These are phyloP conservation scores for Pseudohyphozyma bogoriensis DNA, from an alignment of 768 basidiomycete species.

Conservation along the genomic window DNA sequence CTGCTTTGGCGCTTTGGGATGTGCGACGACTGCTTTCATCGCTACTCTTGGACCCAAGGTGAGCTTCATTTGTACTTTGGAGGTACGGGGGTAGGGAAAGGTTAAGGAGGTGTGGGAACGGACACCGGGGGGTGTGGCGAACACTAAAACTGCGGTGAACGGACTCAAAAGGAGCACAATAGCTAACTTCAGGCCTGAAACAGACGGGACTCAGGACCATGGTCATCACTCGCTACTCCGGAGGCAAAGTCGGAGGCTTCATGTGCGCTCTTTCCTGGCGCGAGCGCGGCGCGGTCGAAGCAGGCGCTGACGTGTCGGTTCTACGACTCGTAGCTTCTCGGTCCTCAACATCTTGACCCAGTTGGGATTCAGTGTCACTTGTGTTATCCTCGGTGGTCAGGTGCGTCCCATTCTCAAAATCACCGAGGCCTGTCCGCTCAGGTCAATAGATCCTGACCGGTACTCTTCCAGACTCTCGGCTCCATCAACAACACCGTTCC, in stretches of 20 bases:
- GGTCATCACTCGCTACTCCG: slow-evolving; percentile 46
- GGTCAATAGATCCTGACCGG: no score
- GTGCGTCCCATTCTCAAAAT: no score
- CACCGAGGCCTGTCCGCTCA: slow-evolving; percentile 13
- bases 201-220: slow-evolving; percentile 51
- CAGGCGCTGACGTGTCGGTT: no score
- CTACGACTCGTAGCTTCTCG: slow-evolving; percentile 43
- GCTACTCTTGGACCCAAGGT: slow-evolving; percentile 48
- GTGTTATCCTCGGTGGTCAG: slow-evolving; percentile 51
- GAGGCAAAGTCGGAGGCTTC: slow-evolving; percentile 43
- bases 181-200: no score
- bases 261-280: neutral
- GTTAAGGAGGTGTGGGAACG: no score
- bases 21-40: slow-evolving; percentile 44
- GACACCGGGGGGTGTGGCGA: no score
- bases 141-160: no score
- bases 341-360: slow-evolving; percentile 50
- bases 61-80: no score
- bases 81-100: no score
- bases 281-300: no score
- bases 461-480: slow-evolving; percentile 32
- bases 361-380: slow-evolving; percentile 46
- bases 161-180: no score
- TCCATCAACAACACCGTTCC: slow-evolving; percentile 45
- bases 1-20: slow-evolving; percentile 45